Percentiles rank a stretch among this genome's conserved stretches.
Evolutionary conservation across 208 protist genomes (phyloP).

Genomic region (Acanthamoeba lenticulata): DNA sequence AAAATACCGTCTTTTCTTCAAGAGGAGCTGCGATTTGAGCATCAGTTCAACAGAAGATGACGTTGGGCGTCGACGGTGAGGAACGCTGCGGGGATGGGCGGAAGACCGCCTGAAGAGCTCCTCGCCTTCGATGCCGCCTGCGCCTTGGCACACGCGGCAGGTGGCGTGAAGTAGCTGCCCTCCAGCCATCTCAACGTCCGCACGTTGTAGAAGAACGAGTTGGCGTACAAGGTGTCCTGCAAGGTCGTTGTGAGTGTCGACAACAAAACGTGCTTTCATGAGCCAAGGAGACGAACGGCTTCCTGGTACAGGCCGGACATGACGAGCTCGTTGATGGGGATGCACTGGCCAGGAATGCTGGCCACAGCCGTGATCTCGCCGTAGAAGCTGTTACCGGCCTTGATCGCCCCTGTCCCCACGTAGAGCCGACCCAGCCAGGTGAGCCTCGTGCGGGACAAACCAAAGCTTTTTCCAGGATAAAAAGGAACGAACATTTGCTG

Average conservation of each 20-base stretch:
- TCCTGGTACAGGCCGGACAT: conserved; percentile 9
- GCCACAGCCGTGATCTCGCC: not conserved
- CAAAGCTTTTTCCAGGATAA: not conserved
- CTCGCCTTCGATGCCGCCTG: not conserved
- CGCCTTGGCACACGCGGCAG: not conserved
- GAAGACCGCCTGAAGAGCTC: not conserved
- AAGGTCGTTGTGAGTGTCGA: not conserved
- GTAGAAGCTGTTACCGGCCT: not conserved
- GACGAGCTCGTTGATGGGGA: conserved; percentile 39
- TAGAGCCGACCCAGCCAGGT: too few species aligned
- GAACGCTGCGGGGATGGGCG: not conserved
- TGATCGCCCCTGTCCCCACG: not conserved
- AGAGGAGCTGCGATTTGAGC: too few species aligned
- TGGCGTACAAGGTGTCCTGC: not conserved
- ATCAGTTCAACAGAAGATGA: too few species aligned
- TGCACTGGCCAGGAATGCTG: not conserved
- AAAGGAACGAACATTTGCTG: not conserved
- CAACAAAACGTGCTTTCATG: not conserved
- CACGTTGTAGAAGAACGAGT: conserved; percentile 34
- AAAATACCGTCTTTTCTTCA: too few species aligned
- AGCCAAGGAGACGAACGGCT: not conserved
- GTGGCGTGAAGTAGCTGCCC: not conserved
- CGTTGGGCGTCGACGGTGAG: not conserved
- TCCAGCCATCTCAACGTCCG: not conserved
- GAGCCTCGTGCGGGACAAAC: not conserved